Evolutionary conservation across 2,329 filamentous ascomycete genomes (phyloP), one percentile per base, ranked within the genome.

Genomic region (Annulohypoxylon truncatum): DNA sequence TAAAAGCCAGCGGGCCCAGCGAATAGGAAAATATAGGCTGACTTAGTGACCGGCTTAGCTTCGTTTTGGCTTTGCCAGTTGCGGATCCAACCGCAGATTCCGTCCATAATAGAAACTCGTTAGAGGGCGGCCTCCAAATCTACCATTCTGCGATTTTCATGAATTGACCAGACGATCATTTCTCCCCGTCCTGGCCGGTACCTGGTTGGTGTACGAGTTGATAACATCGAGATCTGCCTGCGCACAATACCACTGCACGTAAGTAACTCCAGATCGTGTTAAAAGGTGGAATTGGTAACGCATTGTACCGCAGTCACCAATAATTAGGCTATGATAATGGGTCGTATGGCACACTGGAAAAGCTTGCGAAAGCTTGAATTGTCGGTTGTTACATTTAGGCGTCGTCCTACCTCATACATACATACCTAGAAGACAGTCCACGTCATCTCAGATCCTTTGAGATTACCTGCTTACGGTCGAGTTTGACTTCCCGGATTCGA

Each of bases 321-420:
- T 46, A 6, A n/a, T 55, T 56, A 33, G 29, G 29, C 31, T 31
- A 7, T 40, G 29, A 54, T 26, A 61, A 61, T 38, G n/a, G 35
- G 6, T 6, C 33, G 2, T 38, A 15, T 33, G 38, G 13, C 33
- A 13, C 38, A 46, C 22, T 12, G 13, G 13, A 38, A 64, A 64
- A 61, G 57, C 61, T 64, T 61, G 56, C 57, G 26, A 64, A 64
- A 65, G 57, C 61, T 64, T 61, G 61, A 64, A 26, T 51, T 31
- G 15, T 53, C 52, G 28, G 59, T 18, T 51, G 60, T 64, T 50
- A 61, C 57, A 52, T 56, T 56, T 38, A 40, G 22, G 15, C 29
- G 26, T 2, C 46, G 53, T 62, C 61, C 65, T 55, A 64, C 52
- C 52, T 42, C 18, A 22, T 42, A 42, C 8, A 2, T 15, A 42